Percentiles rank a stretch among this genome's conserved stretches.
Conservation (phyloP, 805 yeast genomes). For the Brettanomyces sp. region DNA sequence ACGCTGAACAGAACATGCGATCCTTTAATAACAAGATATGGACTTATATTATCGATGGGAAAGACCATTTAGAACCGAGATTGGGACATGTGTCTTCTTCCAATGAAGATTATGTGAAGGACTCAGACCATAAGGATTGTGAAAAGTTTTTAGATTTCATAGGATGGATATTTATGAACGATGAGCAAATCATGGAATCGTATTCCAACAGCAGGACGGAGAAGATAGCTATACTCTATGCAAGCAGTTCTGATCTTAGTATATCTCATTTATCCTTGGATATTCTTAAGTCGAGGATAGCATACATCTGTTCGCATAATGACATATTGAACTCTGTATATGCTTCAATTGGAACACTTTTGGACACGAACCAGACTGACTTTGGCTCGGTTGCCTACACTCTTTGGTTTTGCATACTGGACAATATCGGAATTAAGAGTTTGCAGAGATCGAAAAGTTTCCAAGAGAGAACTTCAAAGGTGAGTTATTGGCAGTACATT, state of each 20-base stretch:
- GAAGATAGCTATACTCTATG: slow-evolving; percentile 22
- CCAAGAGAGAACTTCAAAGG: slow-evolving; percentile 21
- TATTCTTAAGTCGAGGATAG: slow-evolving; percentile 47
- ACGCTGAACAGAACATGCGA: slow-evolving; percentile 7
- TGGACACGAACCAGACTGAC: slow-evolving; percentile 18
- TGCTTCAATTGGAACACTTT: slow-evolving; percentile 33
- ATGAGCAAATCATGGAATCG: slow-evolving; percentile 6
- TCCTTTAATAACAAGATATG: slow-evolving; percentile 7
- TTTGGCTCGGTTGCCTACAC: slow-evolving; percentile 34
- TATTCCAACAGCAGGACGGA: slow-evolving; percentile 12
- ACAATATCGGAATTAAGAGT: slow-evolving; percentile 10
- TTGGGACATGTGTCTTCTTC: too few species aligned
- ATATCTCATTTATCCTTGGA: slow-evolving; percentile 30
- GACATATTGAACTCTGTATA: slow-evolving; percentile 28
- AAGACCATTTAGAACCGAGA: too few species aligned
- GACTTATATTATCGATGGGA: background rate
- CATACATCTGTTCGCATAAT: slow-evolving; percentile 17
- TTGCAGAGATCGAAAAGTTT: slow-evolving; percentile 12
- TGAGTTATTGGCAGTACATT: slow-evolving; percentile 46
- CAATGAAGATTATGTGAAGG: too few species aligned
- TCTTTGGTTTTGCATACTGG: slow-evolving; percentile 48
- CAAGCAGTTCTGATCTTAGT: slow-evolving; percentile 29
- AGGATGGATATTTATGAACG: slow-evolving; percentile 27
- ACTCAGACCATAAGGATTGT: background rate
- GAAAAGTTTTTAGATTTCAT: slow-evolving; percentile 25